These are phyloP conservation scores for Coelastrella sp. DNA, from an alignment of 139 green algal genomes.

Conservation along the genomic window DNA sequence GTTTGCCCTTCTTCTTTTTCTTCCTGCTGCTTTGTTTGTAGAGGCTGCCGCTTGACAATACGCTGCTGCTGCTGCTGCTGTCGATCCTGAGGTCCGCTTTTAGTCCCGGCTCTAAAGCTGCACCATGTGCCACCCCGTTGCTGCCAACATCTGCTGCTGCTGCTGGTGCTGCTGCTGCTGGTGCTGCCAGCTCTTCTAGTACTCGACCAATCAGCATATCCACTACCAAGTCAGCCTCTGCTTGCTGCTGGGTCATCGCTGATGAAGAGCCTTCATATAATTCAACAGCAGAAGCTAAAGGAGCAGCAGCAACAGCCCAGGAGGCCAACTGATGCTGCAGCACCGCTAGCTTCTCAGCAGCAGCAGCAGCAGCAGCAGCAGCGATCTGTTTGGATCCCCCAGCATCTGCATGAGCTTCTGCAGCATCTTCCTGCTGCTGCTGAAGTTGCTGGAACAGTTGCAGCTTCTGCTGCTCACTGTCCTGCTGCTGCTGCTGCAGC, in stretches of 20 bases:
- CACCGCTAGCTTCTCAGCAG: background rate
- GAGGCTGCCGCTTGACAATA: background rate
- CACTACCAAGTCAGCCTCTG: background rate
- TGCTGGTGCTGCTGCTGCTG: background rate
- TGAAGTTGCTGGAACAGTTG: background rate
- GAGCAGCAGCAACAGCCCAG: background rate
- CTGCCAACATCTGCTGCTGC: background rate
- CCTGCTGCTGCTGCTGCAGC: constrained; percentile 24
- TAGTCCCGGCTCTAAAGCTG: too few species aligned
- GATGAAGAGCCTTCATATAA: background rate
- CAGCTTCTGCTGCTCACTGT: background rate
- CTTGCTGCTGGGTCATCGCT: background rate
- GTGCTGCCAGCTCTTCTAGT: background rate
- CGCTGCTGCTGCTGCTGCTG: constrained; percentile 4
- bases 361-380: background rate
- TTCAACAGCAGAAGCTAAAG: background rate
- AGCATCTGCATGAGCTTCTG: too few species aligned
- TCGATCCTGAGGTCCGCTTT: too few species aligned
- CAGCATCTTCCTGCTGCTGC: background rate
- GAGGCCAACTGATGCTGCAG: background rate
- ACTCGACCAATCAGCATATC: background rate
- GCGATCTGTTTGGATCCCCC: too few species aligned
- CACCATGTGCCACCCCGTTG: too few species aligned
- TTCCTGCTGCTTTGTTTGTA: constrained; percentile 5
- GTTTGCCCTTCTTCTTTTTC: constrained; percentile 26